Conservation (phyloP, 2,329 filamentous ascomycete genomes). For the Penicillium sp. region DNA sequence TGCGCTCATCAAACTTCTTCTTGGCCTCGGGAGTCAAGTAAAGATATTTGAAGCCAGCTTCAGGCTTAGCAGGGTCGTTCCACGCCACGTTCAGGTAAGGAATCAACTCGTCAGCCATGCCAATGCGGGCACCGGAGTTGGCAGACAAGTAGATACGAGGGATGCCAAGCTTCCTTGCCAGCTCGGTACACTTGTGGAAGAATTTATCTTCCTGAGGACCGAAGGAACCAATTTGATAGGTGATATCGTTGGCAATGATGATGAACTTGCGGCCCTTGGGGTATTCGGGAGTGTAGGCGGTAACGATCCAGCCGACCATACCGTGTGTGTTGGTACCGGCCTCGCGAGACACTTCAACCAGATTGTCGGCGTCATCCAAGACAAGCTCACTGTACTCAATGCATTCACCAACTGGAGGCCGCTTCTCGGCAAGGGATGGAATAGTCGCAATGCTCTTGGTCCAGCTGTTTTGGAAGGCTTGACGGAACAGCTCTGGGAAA, state of each 20-base stretch:
- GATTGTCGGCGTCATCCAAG: constrained; percentile 85
- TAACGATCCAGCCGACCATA: constrained; percentile 98
- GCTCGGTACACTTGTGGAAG: constrained; percentile 98
- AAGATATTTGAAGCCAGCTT: constrained; percentile 92
- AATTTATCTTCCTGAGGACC: constrained; percentile 95
- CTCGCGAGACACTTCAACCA: constrained; percentile 90
- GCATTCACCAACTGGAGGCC: constrained; percentile 82
- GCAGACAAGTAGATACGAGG: constrained; percentile 96
- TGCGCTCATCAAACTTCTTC: constrained; percentile 76
- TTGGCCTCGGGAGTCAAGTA: constrained; percentile 86
- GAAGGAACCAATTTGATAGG: constrained; percentile 97
- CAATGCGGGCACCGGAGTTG: constrained; percentile 96
- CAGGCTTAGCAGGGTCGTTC: constrained; percentile 78
- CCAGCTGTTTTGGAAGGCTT: constrained; percentile 97
- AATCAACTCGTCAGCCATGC: constrained; percentile 93
- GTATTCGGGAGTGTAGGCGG: constrained; percentile 92
- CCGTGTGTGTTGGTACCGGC: constrained; percentile 93
- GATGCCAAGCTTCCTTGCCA: constrained; percentile 89
- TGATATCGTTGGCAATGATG: constrained; percentile 98
- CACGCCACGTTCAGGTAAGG: constrained; percentile 96
- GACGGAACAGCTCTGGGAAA: constrained; percentile 98
- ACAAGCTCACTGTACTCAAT: constrained; percentile 93
- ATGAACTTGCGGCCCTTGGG: constrained; percentile 88
- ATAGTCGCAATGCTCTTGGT: constrained; percentile 69
- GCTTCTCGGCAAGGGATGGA: constrained; percentile 69